Evolutionary conservation across 2,329 filamentous ascomycete species (phyloP).

Genomic region (Aspergillus melleus): DNA sequence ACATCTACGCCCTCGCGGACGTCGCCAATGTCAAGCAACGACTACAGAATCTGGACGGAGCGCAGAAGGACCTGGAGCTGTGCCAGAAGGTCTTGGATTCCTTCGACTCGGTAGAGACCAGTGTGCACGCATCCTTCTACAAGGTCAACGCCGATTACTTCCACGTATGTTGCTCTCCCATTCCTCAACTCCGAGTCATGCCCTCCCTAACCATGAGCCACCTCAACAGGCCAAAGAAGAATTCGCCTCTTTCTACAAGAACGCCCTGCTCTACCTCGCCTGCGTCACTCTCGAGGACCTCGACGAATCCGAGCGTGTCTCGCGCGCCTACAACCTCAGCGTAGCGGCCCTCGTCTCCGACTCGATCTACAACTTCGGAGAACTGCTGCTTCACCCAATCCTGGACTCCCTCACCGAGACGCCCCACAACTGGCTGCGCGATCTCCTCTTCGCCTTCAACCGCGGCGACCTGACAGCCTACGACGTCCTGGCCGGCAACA

Average conservation of each 20-base stretch:
- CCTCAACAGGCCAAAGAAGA: conserved; percentile 69
- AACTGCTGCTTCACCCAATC: conserved; percentile 96
- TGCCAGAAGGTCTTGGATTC: conserved; percentile 85
- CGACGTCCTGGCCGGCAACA: conserved; percentile 77
- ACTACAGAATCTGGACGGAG: conserved; percentile 75
- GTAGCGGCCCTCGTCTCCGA: conserved; percentile 91
- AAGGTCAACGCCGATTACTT: conserved; percentile 93
- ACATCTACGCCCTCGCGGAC: conserved; percentile 89
- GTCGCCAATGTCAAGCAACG: conserved; percentile 84
- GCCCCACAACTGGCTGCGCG: conserved; percentile 81
- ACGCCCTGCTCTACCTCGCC: conserved; percentile 93
- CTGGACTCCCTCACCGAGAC: conserved; percentile 78
- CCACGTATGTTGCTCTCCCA: conserved; percentile 64
- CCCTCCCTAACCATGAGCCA: conserved; percentile 13
- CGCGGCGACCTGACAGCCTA: conserved; percentile 87
- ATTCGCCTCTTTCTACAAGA: conserved; percentile 96
- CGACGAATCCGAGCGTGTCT: conserved; percentile 70
- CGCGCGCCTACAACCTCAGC: conserved; percentile 86
- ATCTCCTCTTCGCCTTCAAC: conserved; percentile 98
- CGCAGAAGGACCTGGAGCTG: conserved; percentile 80
- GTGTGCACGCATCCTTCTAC: conserved; percentile 96
- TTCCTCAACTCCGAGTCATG: no score
- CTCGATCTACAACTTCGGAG: conserved; percentile 98
- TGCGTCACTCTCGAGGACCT: conserved; percentile 84
- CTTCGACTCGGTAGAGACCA: conserved; percentile 92